Evolutionary conservation across 345 rosid genomes (phyloP).

Genomic region (Populus euphratica): DNA sequence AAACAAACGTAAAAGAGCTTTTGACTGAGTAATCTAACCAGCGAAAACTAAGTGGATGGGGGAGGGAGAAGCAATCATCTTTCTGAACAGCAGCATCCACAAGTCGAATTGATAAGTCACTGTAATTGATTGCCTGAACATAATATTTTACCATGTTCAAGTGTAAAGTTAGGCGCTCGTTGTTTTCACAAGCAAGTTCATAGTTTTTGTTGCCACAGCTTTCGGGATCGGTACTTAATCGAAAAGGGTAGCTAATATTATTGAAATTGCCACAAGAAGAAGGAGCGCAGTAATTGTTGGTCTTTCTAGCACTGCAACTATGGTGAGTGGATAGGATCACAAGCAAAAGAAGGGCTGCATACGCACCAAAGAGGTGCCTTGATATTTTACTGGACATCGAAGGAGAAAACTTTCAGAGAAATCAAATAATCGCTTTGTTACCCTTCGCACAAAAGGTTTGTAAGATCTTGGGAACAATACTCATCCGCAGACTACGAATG

Average conservation of each 20-base stretch:
- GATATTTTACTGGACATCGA: neutral
- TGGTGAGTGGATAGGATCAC: neutral
- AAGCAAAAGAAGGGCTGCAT: neutral
- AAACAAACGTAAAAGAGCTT: no score
- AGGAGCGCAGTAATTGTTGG: neutral
- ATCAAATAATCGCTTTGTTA: no score
- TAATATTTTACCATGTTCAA: neutral
- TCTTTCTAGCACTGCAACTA: neutral
- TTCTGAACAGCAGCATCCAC: neutral
- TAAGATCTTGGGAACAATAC: no score
- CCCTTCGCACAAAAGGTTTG: no score
- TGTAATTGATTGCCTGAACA: neutral
- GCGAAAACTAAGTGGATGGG: neutral
- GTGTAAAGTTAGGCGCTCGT: neutral
- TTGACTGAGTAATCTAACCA: no score
- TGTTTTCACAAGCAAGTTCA: neutral
- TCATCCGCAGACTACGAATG: no score
- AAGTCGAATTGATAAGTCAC: neutral
- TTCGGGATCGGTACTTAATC: neutral
- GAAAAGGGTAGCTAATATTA: neutral
- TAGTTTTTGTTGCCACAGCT: neutral
- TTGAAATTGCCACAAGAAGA: neutral
- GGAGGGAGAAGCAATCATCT: neutral
- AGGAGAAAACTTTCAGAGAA: no score
- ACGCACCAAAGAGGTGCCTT: neutral